Base-by-base conservation (phyloP, 306 rosid species). In the Cucurbita pepo region DNA sequence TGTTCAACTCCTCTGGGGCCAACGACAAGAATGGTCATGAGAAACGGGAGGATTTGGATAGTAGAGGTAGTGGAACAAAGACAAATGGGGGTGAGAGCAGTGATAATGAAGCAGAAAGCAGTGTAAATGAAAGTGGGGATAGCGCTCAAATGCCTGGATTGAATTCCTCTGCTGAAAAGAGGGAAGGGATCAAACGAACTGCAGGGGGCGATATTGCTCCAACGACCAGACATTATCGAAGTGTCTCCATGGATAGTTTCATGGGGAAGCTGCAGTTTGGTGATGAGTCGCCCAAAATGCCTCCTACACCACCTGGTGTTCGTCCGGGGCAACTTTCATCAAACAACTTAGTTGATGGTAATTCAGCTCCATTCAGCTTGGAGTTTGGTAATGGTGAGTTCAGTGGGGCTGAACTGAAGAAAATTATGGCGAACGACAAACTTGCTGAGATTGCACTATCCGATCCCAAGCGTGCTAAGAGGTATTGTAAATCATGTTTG, bases 351-450 rank as follows among this genome's bases (percentile, higher is more conserved):
- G 75, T 75, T 10, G 96, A 88, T 73, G 90, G 89, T 4, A 85
- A 86, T 78, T 79, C 88, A 0, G 36, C 83, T 10, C 87, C 88
- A 56, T 88, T 90, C 78, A 90, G 98, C 82, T 77, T 90, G 91
- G 98, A 93, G 85, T 90, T 93, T 81, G 96, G 96, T 37, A 86
- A 88, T 79, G 97, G 97, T 1, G 98, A 93, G 83, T 88, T 93
- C 58, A 93, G 94, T 83, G 98, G 94, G 37, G 91, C 96, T 22
- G 98, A 90, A 55, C 76, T 93, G 88, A 93, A 90, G 89, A 93
- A 93, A 79, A 93, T 93, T 37, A 93, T 93, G 98, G 94, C 97
- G 37, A 93, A 90, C 45, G 97, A 93, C 54, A 93, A 93, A 69
- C 98, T 93, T 75, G 84, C 96, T 50, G 97, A 90, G 86, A 87